Percentiles rank a stretch among this genome's conserved stretches.
Evolutionary conservation across 78 protist genomes (phyloP).

Genomic region (Dictyostelium capitatum): DNA sequence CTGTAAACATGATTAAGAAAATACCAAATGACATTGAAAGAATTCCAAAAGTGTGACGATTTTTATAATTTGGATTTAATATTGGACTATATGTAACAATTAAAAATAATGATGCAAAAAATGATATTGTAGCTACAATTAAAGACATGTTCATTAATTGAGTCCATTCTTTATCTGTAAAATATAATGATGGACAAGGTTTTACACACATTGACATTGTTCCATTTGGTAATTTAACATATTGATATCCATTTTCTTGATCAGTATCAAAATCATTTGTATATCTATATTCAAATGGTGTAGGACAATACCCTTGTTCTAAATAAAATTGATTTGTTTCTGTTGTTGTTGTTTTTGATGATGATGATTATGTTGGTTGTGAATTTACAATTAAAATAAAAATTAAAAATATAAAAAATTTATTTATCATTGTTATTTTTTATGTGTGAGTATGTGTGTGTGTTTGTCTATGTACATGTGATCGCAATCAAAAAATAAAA

Average conservation of each 20-base stretch:
- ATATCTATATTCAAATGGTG: background rate
- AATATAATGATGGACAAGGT: background rate
- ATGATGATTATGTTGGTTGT: too few relatives aligned
- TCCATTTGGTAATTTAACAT: background rate
- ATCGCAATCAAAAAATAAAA: too few relatives aligned
- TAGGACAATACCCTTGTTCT: background rate
- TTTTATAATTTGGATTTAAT: background rate
- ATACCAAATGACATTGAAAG: slow-evolving; percentile 13
- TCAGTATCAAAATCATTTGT: background rate
- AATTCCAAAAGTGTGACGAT: background rate
- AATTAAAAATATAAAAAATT: too few relatives aligned
- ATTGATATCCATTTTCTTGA: background rate
- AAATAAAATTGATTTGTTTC: too few relatives aligned
- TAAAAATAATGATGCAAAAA: slow-evolving; percentile 7
- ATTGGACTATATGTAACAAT: background rate
- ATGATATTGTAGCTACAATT: background rate
- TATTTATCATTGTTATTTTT: too few relatives aligned
- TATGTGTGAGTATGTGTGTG: too few relatives aligned
- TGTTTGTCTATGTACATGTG: too few relatives aligned
- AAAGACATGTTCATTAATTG: background rate
- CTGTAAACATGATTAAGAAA: slow-evolving; percentile 11
- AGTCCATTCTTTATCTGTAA: background rate
- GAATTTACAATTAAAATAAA: too few relatives aligned
- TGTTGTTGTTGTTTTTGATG: too few relatives aligned
- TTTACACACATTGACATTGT: background rate